Conservation (phyloP, 805 yeast species). For the Scheffersomyces stipitis region DNA sequence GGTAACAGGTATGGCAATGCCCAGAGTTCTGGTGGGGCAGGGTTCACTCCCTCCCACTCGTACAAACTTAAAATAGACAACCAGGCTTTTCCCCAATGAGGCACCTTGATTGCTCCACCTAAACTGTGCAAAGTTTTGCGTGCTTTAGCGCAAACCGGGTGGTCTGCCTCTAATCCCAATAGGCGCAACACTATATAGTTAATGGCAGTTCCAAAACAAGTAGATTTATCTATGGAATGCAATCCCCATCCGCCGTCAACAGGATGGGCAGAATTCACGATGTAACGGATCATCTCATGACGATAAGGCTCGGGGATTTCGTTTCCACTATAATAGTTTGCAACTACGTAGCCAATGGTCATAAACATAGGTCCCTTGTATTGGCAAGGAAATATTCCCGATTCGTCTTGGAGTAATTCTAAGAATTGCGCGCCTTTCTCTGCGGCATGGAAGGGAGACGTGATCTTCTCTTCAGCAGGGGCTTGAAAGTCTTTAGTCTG, state of each 20-base stretch:
- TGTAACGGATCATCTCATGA: constrained; percentile 75
- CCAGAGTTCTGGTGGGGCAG: constrained; percentile 97
- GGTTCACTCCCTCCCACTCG: constrained; percentile 96
- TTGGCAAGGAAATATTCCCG: constrained; percentile 90
- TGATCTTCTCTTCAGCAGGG: constrained; percentile 40
- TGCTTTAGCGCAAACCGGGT: constrained; percentile 78
- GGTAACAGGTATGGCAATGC: constrained; percentile 77
- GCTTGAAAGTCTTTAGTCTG: constrained; percentile 36
- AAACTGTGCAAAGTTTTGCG: constrained; percentile 62
- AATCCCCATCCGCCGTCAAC: constrained; percentile 99
- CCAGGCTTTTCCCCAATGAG: constrained; percentile 99
- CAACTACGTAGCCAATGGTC: constrained; percentile 83
- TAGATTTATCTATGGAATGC: constrained; percentile 87
- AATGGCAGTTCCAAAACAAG: constrained; percentile 91
- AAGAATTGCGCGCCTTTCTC: constrained; percentile 74
- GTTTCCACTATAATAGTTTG: constrained; percentile 66
- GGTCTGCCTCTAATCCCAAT: constrained; percentile 71
- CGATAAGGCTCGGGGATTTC: constrained; percentile 66
- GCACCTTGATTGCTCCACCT: constrained; percentile 89
- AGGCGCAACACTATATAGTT: constrained; percentile 82
- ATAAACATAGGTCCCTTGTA: constrained; percentile 98
- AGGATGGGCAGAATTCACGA: constrained; percentile 92
- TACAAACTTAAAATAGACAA: constrained; percentile 76
- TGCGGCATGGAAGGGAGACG: constrained; percentile 60
- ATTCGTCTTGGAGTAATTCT: constrained; percentile 64